Percentiles rank a stretch among this genome's conserved stretches.
phyloP scores from a whole-genome alignment of 2,329 filamentous ascomycete genomes.

The Ascochyta rabiei region DNA sequence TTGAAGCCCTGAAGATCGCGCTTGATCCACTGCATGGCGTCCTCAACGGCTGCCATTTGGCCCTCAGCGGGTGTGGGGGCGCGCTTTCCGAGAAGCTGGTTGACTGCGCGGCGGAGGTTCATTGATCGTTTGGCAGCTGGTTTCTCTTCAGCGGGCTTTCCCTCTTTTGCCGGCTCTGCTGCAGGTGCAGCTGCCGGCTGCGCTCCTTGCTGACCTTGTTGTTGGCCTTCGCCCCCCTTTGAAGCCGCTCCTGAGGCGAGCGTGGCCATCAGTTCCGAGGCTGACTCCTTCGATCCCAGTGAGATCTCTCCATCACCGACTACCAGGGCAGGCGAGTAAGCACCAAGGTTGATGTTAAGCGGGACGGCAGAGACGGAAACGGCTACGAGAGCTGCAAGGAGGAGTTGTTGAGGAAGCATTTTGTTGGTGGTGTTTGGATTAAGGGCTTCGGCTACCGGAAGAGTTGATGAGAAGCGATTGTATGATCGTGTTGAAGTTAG shows the following conservation, averaged over 20 bases:
- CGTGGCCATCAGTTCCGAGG: slow-evolving; percentile 53
- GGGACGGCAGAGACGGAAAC: slow-evolving; percentile 48
- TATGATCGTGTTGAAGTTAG: slow-evolving; percentile 29
- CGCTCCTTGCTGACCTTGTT: slow-evolving; percentile 27
- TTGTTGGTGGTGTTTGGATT: slow-evolving; percentile 27
- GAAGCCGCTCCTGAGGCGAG: slow-evolving; percentile 51
- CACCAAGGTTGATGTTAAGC: slow-evolving; percentile 60
- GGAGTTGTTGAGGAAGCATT: slow-evolving; percentile 48
- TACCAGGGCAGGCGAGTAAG: slow-evolving; percentile 59
- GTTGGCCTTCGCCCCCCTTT: slow-evolving; percentile 25
- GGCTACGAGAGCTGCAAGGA: slow-evolving; percentile 44
- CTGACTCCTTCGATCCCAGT: slow-evolving; percentile 52
- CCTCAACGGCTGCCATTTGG: slow-evolving; percentile 40
- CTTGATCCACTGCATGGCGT: slow-evolving; percentile 51
- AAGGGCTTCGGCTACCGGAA: slow-evolving; percentile 15
- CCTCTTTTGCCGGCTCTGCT: slow-evolving; percentile 19
- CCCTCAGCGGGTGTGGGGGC: slow-evolving; percentile 26
- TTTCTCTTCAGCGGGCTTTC: slow-evolving; percentile 34
- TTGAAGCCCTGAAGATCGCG: slow-evolving; percentile 57
- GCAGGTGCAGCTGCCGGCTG: slow-evolving; percentile 18
- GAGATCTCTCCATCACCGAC: slow-evolving; percentile 62
- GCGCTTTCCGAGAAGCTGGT: slow-evolving; percentile 37
- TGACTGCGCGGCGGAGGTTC: slow-evolving; percentile 36
- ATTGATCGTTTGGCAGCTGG: slow-evolving; percentile 34
- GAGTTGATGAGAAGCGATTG: slow-evolving; percentile 22